Evolutionary conservation across 805 yeast genomes (phyloP).

Genomic region (Schizosaccharomyces japonicus): DNA sequence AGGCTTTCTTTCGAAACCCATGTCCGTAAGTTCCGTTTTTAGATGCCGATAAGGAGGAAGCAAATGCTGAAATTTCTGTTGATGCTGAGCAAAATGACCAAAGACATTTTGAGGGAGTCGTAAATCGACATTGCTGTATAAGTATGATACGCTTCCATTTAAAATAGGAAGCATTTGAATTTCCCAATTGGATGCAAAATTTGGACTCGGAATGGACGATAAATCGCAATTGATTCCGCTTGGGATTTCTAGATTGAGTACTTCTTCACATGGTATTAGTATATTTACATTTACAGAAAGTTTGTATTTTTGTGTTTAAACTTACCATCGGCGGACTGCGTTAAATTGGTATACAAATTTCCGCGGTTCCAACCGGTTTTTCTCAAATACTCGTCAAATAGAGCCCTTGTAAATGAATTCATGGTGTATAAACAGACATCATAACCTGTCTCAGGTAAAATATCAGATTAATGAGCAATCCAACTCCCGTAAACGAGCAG

Average conservation of each 20-base stretch:
- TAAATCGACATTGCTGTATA: constrained; percentile 28
- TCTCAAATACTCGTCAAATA: neutral
- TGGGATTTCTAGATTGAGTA: neutral
- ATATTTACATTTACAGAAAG: neutral
- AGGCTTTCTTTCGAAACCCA: constrained; percentile 8
- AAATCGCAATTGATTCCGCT: neutral
- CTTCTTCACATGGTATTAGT: neutral
- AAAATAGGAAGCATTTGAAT: constrained; percentile 18
- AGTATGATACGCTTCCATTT: constrained; percentile 62
- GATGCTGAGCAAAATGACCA: constrained; percentile 27
- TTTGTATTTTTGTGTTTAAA: too few relatives aligned
- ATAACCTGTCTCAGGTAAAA: too few relatives aligned
- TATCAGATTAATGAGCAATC: too few relatives aligned
- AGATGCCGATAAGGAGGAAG: constrained; percentile 13
- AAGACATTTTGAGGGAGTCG: constrained; percentile 34
- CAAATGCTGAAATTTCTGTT: constrained; percentile 17
- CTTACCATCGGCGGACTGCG: constrained; percentile 2
- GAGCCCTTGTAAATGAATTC: too few relatives aligned
- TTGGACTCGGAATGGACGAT: neutral
- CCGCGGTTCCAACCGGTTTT: neutral
- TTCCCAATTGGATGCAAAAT: neutral
- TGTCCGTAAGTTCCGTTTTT: constrained; percentile 12
- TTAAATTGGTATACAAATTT: neutral
- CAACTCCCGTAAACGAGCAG: too few relatives aligned
- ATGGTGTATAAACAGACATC: too few relatives aligned